phyloP scores from a whole-genome alignment of 331 rosid species.

The Rosa hybrid region DNA sequence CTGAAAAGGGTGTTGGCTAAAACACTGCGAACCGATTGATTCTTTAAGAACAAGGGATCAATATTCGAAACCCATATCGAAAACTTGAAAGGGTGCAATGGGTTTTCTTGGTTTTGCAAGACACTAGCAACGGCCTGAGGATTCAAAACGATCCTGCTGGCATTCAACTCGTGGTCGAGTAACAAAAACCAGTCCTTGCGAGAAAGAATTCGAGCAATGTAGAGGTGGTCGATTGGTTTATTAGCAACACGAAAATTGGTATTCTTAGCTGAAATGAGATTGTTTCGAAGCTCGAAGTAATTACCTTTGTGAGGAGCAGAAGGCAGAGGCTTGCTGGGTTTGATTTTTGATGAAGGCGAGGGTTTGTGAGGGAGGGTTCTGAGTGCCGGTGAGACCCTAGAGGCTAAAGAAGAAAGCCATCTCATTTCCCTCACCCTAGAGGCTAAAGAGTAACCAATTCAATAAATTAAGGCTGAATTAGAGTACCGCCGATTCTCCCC shows the following conservation, averaged over 20 bases:
- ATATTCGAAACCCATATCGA: constrained; percentile 64
- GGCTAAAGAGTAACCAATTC: neutral
- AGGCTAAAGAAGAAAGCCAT: constrained; percentile 42
- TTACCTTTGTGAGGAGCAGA: constrained; percentile 37
- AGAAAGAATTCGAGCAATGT: constrained; percentile 57
- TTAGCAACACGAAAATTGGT: neutral
- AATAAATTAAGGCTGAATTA: neutral
- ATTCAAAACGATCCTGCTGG: constrained; percentile 38
- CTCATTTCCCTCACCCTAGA: constrained; percentile 33
- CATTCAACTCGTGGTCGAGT: constrained; percentile 56
- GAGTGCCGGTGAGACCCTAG: constrained; percentile 41
- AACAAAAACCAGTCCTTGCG: constrained; percentile 64
- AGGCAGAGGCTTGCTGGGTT: constrained; percentile 14
- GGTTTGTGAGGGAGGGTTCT: constrained; percentile 20
- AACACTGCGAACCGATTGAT: constrained; percentile 46
- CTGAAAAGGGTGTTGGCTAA: constrained; percentile 38
- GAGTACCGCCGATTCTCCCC: neutral
- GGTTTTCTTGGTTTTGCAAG: constrained; percentile 63
- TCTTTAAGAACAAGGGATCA: constrained; percentile 45
- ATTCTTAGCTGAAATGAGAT: constrained; percentile 9
- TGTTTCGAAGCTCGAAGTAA: constrained; percentile 18
- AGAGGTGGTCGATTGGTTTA: constrained; percentile 36
- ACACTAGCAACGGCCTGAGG: constrained; percentile 52
- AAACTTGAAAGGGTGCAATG: constrained; percentile 53
- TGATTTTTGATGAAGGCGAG: neutral